Conservation (phyloP, 1,139 yeast species). For the Blastobotrys ciferrii region DNA sequence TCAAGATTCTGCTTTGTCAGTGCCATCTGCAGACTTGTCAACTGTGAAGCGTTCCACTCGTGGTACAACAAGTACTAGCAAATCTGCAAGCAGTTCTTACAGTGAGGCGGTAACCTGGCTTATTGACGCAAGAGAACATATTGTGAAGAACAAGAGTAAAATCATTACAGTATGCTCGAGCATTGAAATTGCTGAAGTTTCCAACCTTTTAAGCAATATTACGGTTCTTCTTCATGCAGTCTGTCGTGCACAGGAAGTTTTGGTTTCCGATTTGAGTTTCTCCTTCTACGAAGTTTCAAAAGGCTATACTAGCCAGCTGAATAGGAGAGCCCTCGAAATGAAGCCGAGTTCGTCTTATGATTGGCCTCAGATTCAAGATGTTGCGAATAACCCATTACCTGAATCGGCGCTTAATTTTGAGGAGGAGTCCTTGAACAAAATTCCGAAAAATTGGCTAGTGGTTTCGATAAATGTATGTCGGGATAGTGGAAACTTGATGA, state of each 20-base stretch:
- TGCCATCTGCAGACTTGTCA: constrained; percentile 38
- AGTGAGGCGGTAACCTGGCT: constrained; percentile 19
- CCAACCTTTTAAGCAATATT: constrained; percentile 26
- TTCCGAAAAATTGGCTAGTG: constrained; percentile 57
- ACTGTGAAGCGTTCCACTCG: constrained; percentile 1
- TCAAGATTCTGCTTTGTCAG: constrained; percentile 48
- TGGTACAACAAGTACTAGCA: neutral
- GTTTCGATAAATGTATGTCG: constrained; percentile 64
- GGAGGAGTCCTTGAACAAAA: constrained; percentile 16
- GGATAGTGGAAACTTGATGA: constrained; percentile 53
- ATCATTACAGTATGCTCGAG: constrained; percentile 23
- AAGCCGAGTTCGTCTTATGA: constrained; percentile 6
- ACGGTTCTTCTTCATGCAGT: constrained; percentile 35
- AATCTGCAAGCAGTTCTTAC: constrained; percentile 9
- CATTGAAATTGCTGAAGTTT: constrained; percentile 23
- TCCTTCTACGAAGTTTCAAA: constrained; percentile 17
- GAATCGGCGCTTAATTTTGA: constrained; percentile 11
- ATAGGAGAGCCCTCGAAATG: constrained; percentile 11
- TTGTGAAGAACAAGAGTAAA: constrained; percentile 9
- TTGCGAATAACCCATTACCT: neutral
- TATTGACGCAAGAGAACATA: constrained; percentile 17
- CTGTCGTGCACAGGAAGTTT: constrained; percentile 16
- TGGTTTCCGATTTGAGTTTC: constrained; percentile 11
- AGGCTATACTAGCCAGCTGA: constrained; percentile 17
- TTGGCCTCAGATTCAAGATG: constrained; percentile 17